phyloP scores from a whole-genome alignment of 352 stramenopile species.

The Phytopythium cucurbitacearum region DNA sequence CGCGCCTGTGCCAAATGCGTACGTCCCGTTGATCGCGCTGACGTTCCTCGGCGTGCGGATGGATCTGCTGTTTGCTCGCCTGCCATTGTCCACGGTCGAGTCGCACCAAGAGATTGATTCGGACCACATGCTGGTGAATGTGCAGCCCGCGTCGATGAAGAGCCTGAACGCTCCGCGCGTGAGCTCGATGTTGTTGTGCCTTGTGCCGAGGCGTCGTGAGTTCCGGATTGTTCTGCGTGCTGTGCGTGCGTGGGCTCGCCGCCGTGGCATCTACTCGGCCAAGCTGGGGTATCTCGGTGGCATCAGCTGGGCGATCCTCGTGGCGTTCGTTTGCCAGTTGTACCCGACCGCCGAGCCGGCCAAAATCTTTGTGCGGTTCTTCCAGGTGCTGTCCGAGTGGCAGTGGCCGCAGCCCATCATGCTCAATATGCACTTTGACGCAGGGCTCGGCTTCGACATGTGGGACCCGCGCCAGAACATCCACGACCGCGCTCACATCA shows the following conservation, averaged over 20 bases:
- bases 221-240: slow-evolving; percentile 86
- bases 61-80: slow-evolving; percentile 89
- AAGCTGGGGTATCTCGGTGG: slow-evolving; percentile 96
- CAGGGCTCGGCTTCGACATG: slow-evolving; percentile 76
- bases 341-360: slow-evolving; percentile 68
- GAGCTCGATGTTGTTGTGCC: slow-evolving; percentile 93
- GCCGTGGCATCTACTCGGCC: slow-evolving; percentile 95
- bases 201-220: slow-evolving; percentile 84
- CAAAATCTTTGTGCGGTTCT: slow-evolving; percentile 80
- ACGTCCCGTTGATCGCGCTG: slow-evolving; percentile 92
- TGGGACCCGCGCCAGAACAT: slow-evolving; percentile 85
- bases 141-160: slow-evolving; percentile 94
- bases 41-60: slow-evolving; percentile 85
- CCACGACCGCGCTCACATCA: slow-evolving; percentile 92
- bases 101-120: slow-evolving; percentile 80
- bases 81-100: slow-evolving; percentile 60
- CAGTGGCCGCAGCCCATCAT: slow-evolving; percentile 79
- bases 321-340: slow-evolving; percentile 93
- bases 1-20: slow-evolving; percentile 83
- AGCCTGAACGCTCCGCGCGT: slow-evolving; percentile 92
- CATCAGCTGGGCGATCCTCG: slow-evolving; percentile 98
- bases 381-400: slow-evolving; percentile 83
- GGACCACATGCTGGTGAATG: slow-evolving; percentile 87
- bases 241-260: slow-evolving; percentile 72
- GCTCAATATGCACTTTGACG: slow-evolving; percentile 85